Conservation (phyloP, 2,329 filamentous ascomycete species). For the Fonsecaea multimorphosa region DNA sequence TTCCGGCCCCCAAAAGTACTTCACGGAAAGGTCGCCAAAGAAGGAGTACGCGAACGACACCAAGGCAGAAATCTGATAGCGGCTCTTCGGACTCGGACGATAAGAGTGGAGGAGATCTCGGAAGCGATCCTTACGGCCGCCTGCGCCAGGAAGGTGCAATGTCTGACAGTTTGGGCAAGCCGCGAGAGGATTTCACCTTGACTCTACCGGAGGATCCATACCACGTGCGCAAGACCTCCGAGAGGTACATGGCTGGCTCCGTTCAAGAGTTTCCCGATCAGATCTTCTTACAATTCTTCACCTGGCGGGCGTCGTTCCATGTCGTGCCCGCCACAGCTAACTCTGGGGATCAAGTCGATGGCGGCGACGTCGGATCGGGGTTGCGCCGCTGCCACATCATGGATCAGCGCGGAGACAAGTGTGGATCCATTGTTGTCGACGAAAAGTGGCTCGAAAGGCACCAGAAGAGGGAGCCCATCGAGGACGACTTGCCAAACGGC, state of each 20-base stretch:
- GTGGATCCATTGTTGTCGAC: constrained; percentile 43
- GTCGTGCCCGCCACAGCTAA: neutral
- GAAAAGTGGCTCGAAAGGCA: constrained; percentile 30
- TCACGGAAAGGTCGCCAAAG: too few relatives aligned
- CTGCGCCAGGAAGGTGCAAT: too few relatives aligned
- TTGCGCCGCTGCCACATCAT: constrained; percentile 40
- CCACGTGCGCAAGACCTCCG: neutral
- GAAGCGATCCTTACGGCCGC: too few relatives aligned
- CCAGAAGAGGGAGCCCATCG: neutral
- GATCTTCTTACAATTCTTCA: constrained; percentile 15
- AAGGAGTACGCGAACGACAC: too few relatives aligned
- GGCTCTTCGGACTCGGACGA: too few relatives aligned
- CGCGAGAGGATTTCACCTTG: neutral
- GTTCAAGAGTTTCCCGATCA: constrained; percentile 3
- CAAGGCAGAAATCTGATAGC: too few relatives aligned
- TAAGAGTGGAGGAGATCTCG: too few relatives aligned
- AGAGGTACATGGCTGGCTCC: too few relatives aligned
- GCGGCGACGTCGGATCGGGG: too few relatives aligned
- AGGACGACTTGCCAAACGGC: neutral
- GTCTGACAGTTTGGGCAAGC: too few relatives aligned
- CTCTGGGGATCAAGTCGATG: too few relatives aligned
- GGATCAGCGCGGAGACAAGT: constrained; percentile 44
- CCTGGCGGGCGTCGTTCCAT: constrained; percentile 6
- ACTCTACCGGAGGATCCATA: constrained; percentile 17
- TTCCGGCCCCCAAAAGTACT: too few relatives aligned